phyloP scores from a whole-genome alignment of 805 yeast genomes.

The Candida krabiensis region DNA sequence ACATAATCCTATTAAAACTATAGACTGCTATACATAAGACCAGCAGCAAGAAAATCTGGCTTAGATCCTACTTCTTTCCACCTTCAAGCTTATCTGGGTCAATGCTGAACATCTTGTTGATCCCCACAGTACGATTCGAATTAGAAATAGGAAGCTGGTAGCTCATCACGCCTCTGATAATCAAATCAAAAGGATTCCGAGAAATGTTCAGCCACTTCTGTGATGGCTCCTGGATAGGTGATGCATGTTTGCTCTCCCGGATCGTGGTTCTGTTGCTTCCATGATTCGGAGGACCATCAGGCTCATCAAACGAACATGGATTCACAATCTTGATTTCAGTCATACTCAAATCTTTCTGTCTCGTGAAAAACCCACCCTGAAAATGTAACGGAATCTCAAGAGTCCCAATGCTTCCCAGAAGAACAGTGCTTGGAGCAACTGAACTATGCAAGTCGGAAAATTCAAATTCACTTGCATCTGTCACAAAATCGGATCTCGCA shows the following conservation, averaged over 20 bases:
- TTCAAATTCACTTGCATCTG: constrained; percentile 10
- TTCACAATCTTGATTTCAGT: constrained; percentile 70
- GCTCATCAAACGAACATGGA: constrained; percentile 56
- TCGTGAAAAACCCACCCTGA: constrained; percentile 72
- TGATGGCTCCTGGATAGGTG: constrained; percentile 25
- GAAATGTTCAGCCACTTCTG: constrained; percentile 74
- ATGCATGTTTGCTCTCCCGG: constrained; percentile 1
- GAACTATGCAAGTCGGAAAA: not conserved
- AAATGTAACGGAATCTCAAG: constrained; percentile 76
- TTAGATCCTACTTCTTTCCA: too few species aligned
- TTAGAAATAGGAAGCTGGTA: constrained; percentile 70
- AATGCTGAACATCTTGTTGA: constrained; percentile 56
- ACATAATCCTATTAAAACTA: too few species aligned
- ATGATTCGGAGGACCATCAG: constrained; percentile 13
- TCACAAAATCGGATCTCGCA: constrained; percentile 63
- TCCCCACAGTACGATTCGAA: constrained; percentile 55
- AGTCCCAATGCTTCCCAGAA: constrained; percentile 65
- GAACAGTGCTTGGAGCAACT: constrained; percentile 47
- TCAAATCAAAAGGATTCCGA: constrained; percentile 80
- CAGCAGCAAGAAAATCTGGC: too few species aligned
- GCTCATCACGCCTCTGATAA: constrained; percentile 76
- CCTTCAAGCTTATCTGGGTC: constrained; percentile 42
- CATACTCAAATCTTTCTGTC: constrained; percentile 55
- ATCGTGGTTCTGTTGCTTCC: constrained; percentile 3
- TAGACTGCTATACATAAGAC: too few species aligned